Conservation (phyloP, 2,329 filamentous ascomycete species). For the Purpureocillium lavendulum region DNA sequence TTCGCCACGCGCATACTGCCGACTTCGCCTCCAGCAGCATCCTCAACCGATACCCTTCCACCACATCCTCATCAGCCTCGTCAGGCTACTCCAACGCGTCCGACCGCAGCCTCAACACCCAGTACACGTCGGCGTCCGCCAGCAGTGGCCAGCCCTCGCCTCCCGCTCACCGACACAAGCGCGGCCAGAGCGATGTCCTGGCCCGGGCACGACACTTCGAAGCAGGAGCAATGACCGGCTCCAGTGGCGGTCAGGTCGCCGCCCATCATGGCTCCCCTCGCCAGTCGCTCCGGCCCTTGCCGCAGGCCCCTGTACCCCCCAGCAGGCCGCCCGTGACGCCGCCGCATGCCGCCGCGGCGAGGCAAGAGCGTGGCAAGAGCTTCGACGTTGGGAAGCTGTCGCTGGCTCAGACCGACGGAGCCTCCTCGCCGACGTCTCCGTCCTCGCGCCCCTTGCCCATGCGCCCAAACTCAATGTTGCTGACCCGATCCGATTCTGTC, state of each 20-base stretch:
- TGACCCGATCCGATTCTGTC: constrained; percentile 49
- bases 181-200: constrained; percentile 65
- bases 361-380: constrained; percentile 54
- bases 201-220: constrained; percentile 43
- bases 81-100: constrained; percentile 57
- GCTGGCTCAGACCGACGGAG: constrained; percentile 34
- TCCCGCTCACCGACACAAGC: constrained; percentile 48
- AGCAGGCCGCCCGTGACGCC: constrained; percentile 27
- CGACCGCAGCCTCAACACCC: constrained; percentile 47
- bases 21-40: constrained; percentile 31
- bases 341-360: constrained; percentile 12
- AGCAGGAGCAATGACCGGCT: constrained; percentile 31
- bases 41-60: constrained; percentile 57
- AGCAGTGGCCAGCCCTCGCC: constrained; percentile 47
- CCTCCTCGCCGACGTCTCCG: constrained; percentile 30
- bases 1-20: constrained; percentile 45
- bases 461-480: constrained; percentile 53
- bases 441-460: constrained; percentile 30
- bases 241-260: constrained; percentile 44
- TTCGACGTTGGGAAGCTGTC: constrained; percentile 52
- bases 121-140: constrained; percentile 66
- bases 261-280: constrained; percentile 64
- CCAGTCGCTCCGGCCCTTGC: constrained; percentile 67
- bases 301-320: constrained; percentile 51
- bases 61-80: constrained; percentile 62